Percentiles rank a stretch among this genome's conserved stretches.
These are phyloP conservation scores for Rhizophora mangle DNA, from an alignment of 345 rosid genomes.

Conservation along the genomic window DNA sequence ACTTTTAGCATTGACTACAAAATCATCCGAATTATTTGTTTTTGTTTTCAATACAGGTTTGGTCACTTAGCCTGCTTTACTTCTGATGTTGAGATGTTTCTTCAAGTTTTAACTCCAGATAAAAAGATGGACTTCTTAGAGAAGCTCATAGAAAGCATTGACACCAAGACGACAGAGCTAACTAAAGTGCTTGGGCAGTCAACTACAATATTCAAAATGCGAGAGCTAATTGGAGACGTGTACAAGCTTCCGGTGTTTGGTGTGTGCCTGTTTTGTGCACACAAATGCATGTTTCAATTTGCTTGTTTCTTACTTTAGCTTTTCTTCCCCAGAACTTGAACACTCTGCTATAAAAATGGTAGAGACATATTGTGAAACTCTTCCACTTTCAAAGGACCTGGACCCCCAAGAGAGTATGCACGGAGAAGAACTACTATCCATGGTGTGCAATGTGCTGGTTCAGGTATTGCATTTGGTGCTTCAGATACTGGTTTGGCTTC, in stretches of 20 bases:
- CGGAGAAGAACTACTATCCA: conserved; percentile 86
- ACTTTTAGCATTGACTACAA: not conserved
- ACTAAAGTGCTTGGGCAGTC: conserved; percentile 73
- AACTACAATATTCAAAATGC: conserved; percentile 58
- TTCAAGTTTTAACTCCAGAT: conserved; percentile 62
- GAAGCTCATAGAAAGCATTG: conserved; percentile 44
- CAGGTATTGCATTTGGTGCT: conserved; percentile 51
- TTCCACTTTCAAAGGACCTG: conserved; percentile 81
- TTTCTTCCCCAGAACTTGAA: conserved; percentile 55
- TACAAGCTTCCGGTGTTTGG: conserved; percentile 51
- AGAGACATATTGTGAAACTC: conserved; percentile 66
- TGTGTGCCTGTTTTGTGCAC: conserved; percentile 32
- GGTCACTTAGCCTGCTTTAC: conserved; percentile 91
- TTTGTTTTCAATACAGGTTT: conserved; percentile 53
- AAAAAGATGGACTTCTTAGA: conserved; percentile 54
- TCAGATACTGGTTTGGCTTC: not conserved
- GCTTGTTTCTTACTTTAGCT: conserved; percentile 13
- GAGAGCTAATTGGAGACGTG: conserved; percentile 59
- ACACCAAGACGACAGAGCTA: conserved; percentile 36
- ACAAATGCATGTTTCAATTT: conserved; percentile 3
- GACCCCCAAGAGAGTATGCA: conserved; percentile 91
- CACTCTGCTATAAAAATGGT: conserved; percentile 54
- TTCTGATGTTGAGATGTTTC: conserved; percentile 68
- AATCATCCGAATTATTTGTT: conserved; percentile 5
- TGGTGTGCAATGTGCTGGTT: conserved; percentile 69